phyloP scores from a whole-genome alignment of 768 basidiomycete species.

The Mrakia frigida region DNA sequence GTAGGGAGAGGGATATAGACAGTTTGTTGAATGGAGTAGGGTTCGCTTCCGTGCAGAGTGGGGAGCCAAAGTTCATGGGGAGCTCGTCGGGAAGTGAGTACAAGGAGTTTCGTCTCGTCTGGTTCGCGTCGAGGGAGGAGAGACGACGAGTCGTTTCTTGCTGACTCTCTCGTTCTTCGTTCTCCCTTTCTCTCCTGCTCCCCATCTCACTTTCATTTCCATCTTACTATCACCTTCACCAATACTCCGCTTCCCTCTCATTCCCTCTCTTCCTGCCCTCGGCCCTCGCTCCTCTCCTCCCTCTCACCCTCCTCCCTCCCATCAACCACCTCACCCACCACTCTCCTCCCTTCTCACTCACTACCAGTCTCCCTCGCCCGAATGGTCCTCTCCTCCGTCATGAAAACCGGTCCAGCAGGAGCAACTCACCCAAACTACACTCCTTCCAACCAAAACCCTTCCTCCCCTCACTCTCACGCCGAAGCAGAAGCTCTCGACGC shows the following conservation, averaged over 20 bases:
- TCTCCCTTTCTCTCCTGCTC: not conserved
- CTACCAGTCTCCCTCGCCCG: constrained; percentile 32
- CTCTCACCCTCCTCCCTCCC: not conserved
- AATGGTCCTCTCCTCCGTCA: constrained; percentile 32
- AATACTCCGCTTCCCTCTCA: not conserved
- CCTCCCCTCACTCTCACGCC: constrained; percentile 23
- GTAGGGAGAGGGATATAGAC: constrained; percentile 27
- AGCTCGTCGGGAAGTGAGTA: constrained; percentile 28
- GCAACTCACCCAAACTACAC: constrained; percentile 34
- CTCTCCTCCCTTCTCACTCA: too few relatives aligned
- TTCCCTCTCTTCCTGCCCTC: not conserved
- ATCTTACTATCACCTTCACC: too few relatives aligned
- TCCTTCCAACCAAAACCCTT: constrained; percentile 12
- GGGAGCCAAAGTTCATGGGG: constrained; percentile 31
- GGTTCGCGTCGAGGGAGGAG: not conserved
- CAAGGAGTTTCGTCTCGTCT: not conserved
- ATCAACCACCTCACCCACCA: not conserved
- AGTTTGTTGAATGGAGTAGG: constrained; percentile 31
- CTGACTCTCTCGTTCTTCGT: not conserved
- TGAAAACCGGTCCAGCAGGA: constrained; percentile 34
- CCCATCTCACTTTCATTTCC: too few relatives aligned
- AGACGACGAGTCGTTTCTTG: not conserved
- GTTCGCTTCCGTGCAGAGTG: constrained; percentile 24
- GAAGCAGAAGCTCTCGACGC: constrained; percentile 33
- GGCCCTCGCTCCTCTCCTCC: too few relatives aligned